phyloP scores from a whole-genome alignment of 2,329 filamentous ascomycete species.

The Neonectria ditissima region DNA sequence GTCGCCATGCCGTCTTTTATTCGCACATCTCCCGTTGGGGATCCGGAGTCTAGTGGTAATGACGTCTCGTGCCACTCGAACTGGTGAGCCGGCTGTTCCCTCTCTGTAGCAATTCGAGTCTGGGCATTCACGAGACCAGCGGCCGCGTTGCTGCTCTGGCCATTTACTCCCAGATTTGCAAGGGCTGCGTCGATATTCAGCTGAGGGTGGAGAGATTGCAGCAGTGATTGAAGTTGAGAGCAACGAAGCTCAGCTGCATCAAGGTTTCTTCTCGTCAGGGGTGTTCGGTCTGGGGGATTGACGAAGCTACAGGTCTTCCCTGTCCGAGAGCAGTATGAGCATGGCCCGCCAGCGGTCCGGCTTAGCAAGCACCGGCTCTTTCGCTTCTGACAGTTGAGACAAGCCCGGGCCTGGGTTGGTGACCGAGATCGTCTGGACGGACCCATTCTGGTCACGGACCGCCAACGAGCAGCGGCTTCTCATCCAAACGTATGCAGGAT shows the following conservation, averaged over 20 bases:
- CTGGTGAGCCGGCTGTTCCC: slow-evolving; percentile 17
- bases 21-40: slow-evolving; percentile 13
- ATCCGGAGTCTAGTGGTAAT: slow-evolving; percentile 14
- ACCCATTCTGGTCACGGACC: slow-evolving; percentile 15
- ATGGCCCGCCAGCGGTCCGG: slow-evolving; percentile 43
- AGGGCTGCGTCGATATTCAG: slow-evolving; percentile 42
- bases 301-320: slow-evolving; percentile 50
- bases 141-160: background rate
- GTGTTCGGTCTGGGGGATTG: slow-evolving; percentile 49
- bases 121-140: background rate
- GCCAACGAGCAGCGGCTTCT: slow-evolving; percentile 1
- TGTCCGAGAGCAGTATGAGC: slow-evolving; percentile 38
- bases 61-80: slow-evolving; percentile 41
- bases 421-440: slow-evolving; percentile 25
- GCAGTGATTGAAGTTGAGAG: slow-evolving; percentile 42
- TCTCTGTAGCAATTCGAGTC: background rate
- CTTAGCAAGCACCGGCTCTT: slow-evolving; percentile 38
- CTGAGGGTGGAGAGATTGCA: slow-evolving; percentile 44
- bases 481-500: slow-evolving; percentile 6
- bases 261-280: slow-evolving; percentile 51
- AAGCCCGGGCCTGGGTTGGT: slow-evolving; percentile 21
- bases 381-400: slow-evolving; percentile 39
- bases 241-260: slow-evolving; percentile 47
- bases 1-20: slow-evolving; percentile 45
- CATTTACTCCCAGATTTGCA: background rate